Evolutionary conservation across 352 stramenopile genomes (phyloP).

Genomic region (Hyaloperonospora brassicae): DNA sequence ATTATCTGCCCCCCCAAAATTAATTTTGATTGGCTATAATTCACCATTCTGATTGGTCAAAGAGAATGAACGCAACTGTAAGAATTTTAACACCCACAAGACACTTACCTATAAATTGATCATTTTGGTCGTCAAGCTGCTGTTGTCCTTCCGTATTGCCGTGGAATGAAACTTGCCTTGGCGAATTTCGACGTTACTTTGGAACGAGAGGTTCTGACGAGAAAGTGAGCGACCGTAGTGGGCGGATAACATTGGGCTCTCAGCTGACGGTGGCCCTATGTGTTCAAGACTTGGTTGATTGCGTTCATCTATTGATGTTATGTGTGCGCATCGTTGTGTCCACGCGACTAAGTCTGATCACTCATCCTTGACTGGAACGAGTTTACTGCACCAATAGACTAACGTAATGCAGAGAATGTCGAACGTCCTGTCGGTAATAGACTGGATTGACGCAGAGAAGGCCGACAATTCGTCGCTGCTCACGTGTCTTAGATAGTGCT

Average conservation of each 20-base stretch:
- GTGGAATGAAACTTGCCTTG: slow-evolving; percentile 7
- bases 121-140: slow-evolving; percentile 7
- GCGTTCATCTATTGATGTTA: slow-evolving; percentile 9
- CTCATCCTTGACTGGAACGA: slow-evolving; percentile 39
- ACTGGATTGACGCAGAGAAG: slow-evolving; percentile 35
- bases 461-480: slow-evolving; percentile 43
- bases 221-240: too few species aligned
- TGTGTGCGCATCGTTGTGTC: slow-evolving; percentile 8
- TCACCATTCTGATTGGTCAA: too few species aligned
- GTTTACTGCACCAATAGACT: too few species aligned
- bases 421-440: slow-evolving; percentile 2
- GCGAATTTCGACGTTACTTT: slow-evolving; percentile 12
- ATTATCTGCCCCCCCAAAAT: too few species aligned
- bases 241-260: too few species aligned
- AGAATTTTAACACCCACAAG: too few species aligned
- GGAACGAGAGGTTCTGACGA: too few species aligned
- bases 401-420: slow-evolving; percentile 18
- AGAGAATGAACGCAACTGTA: too few species aligned
- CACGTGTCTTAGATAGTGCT: slow-evolving; percentile 45
- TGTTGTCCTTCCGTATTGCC: slow-evolving; percentile 22
- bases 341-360: slow-evolving; percentile 21
- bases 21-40: too few species aligned
- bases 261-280: too few species aligned
- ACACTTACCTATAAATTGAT: too few species aligned
- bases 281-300: slow-evolving; percentile 10